Evolutionary conservation across 169 alveolate species (phyloP).

Genomic region (Cryptosporidium tyzzeri): DNA sequence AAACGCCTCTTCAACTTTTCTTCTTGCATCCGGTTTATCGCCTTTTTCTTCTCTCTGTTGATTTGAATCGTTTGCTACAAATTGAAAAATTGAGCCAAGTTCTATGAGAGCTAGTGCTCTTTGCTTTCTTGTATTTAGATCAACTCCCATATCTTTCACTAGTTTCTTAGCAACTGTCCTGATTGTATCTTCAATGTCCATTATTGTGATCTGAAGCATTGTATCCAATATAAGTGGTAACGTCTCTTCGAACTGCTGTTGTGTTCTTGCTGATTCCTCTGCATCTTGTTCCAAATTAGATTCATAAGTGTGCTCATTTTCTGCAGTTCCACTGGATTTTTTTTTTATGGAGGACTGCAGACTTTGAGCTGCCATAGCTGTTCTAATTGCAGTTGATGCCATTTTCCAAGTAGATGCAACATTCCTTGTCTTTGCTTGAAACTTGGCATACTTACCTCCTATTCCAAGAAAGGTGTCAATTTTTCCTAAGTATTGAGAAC

Average conservation of each 20-base stretch:
- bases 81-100: conserved; percentile 86
- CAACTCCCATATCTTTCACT: conserved; percentile 90
- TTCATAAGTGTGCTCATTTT: conserved; percentile 78
- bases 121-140: conserved; percentile 82
- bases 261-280: conserved; percentile 77
- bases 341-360: conserved; percentile 38
- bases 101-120: conserved; percentile 90
- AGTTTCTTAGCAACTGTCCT: conserved; percentile 88
- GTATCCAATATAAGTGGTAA: conserved; percentile 89
- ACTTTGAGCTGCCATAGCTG: conserved; percentile 85
- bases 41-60: conserved; percentile 63
- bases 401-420: conserved; percentile 84
- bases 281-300: conserved; percentile 79
- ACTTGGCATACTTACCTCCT: conserved; percentile 86
- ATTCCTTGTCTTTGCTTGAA: conserved; percentile 85
- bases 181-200: conserved; percentile 90
- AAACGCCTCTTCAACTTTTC: conserved; percentile 74
- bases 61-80: conserved; percentile 79
- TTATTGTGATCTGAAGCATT: conserved; percentile 87
- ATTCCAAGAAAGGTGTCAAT: conserved; percentile 86
- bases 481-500: conserved; percentile 89
- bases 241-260: conserved; percentile 84
- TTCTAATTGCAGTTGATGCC: conserved; percentile 83
- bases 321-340: conserved; percentile 23
- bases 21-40: conserved; percentile 73